A percentile compares a stretch with the other conserved stretches of the same genome.
These are phyloP conservation scores for Lactarius tabidus DNA, from an alignment of 768 basidiomycete genomes.

Conservation along the genomic window DNA sequence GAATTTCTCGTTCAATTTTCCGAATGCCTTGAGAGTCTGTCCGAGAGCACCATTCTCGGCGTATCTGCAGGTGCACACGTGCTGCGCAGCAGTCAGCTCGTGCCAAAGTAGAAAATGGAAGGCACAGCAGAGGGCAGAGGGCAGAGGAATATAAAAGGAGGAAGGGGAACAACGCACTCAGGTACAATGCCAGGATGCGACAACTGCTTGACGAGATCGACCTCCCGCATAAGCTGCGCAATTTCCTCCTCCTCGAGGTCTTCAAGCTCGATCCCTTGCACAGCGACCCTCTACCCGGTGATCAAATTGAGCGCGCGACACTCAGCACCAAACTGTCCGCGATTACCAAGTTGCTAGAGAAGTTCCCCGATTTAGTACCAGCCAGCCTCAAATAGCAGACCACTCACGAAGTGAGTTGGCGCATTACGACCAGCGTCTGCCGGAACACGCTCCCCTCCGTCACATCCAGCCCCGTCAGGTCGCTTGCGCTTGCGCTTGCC, in stretches of 20 bases:
- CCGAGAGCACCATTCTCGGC: conserved; percentile 95
- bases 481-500: conserved; percentile 61
- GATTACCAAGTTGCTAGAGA: conserved; percentile 88
- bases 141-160: conserved; percentile 10
- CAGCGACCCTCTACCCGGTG: conserved; percentile 96
- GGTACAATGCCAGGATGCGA: conserved; percentile 92
- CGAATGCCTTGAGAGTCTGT: conserved; percentile 90
- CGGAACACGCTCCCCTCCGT: conserved; percentile 61
- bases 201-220: conserved; percentile 85
- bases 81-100: neutral
- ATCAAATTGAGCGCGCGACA: conserved; percentile 92
- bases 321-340: conserved; percentile 95
- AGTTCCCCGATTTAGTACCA: neutral
- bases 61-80: conserved; percentile 51
- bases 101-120: neutral
- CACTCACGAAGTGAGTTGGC: conserved; percentile 74
- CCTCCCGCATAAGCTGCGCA: conserved; percentile 88
- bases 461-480: conserved; percentile 56
- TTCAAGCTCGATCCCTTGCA: conserved; percentile 89
- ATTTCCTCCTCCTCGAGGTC: conserved; percentile 91
- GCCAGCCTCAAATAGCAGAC: neutral
- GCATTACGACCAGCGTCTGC: conserved; percentile 69
- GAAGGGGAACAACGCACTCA: conserved; percentile 64
- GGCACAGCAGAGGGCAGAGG: neutral
- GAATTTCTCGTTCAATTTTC: conserved; percentile 86